phyloP scores from a whole-genome alignment of 1,284 basidiomycete species.

The Apiotrichum gracile region DNA sequence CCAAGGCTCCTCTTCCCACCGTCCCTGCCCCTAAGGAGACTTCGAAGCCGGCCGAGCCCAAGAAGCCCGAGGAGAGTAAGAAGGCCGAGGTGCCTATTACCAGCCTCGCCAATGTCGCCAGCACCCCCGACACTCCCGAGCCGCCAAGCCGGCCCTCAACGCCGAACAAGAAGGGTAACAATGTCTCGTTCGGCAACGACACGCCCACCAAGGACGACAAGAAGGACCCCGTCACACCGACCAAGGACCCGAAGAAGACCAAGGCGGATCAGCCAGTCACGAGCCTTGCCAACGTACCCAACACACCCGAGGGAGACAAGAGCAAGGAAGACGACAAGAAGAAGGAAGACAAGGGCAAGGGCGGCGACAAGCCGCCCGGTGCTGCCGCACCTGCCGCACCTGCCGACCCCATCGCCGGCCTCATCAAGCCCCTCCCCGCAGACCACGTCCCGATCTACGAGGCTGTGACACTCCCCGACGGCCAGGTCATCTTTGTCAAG shows the following conservation, averaged over 20 bases:
- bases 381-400: neutral
- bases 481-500: slow-evolving; percentile 23
- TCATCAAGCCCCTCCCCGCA: neutral
- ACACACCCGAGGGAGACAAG: neutral
- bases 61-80: too few species aligned
- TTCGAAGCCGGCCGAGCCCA: too few species aligned
- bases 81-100: neutral
- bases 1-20: neutral
- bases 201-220: neutral
- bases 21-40: neutral
- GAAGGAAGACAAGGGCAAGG: neutral
- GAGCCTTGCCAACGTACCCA: too few species aligned
- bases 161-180: neutral
- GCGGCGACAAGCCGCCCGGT: neutral
- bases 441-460: slow-evolving; percentile 20
- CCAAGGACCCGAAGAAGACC: neutral
- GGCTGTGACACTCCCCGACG: slow-evolving; percentile 30
- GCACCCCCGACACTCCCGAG: neutral
- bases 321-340: neutral
- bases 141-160: neutral
- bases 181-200: neutral
- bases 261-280: neutral
- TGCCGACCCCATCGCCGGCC: neutral
- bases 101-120: neutral
- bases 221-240: neutral